Base-by-base conservation (phyloP, 495 filamentous ascomycete species). In the Aspergillus asperescens region DNA sequence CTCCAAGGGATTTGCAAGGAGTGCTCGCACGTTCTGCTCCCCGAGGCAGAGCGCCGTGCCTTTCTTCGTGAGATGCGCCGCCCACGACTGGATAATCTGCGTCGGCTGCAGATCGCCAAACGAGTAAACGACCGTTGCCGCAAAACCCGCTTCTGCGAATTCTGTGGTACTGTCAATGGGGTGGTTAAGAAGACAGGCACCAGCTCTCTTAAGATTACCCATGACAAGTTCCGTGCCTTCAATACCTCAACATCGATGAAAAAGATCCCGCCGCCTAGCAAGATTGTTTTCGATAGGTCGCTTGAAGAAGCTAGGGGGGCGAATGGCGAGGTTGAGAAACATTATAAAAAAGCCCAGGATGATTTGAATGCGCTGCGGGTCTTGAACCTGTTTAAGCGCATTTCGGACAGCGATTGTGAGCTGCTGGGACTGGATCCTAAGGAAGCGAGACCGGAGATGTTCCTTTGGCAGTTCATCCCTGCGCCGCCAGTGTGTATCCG, bases 381-480 rank as follows among this genome's bases (percentile, higher is more conserved):
- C 13, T 68, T 96, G 38, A 89, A 95, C 58, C 73, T 97, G 9
- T 96, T 98, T 75, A 88, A 88, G 68, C 82, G 82, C 59, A 89
- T 98, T 39, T 82, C 81, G n/a, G 78, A 83, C 32, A 75, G 76
- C 12, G 94, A 98, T 66, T 96, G 91, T 63, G 94, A 97, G 62
- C 76, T 98, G 9, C 70, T 98, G 18, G 90, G 90, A 2, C 79
- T 98, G 65, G 81, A 95, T 56, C 89, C 93, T 27, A 76, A 81
- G 24, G 87, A 94, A 58, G 90, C 90, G 1, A 78, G 91, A 40
- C 93, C 93, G 1, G 93, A 98, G 60, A 95, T 95, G 87, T 95
- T 96, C 67, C 77, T 98, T 16, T 98, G 93, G 93, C 89, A 95
- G 66, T 96, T 90, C 64, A 77, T 98, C 20, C 93, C 93, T 1